Evolutionary conservation across 169 alveolate genomes (phyloP).

Genomic region (Eimeria sp.): DNA sequence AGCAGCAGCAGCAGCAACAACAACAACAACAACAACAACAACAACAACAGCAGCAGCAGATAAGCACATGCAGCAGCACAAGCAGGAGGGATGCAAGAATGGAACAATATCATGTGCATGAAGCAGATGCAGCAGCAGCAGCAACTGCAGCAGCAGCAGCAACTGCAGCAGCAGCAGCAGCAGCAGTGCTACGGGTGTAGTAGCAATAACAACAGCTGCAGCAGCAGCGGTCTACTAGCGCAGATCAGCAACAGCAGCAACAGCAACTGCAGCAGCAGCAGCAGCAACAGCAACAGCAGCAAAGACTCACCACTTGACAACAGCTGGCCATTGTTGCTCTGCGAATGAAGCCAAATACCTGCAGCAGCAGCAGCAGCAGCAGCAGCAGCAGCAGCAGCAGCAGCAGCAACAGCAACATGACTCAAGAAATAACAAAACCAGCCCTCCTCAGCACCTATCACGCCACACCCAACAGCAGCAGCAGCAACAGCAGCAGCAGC

Average conservation of each 20-base stretch:
- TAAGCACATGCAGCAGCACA: neutral
- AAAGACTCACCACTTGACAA: constrained; percentile 73
- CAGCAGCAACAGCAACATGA: too few relatives aligned
- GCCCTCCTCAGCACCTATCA: neutral
- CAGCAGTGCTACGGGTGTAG: neutral
- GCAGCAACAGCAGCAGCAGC: neutral
- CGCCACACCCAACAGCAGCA: neutral
- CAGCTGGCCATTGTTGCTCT: constrained; percentile 76
- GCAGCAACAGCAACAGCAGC: neutral
- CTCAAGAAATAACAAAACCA: too few relatives aligned
- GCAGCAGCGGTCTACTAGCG: neutral
- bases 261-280: neutral
- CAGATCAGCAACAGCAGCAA: constrained; percentile 2
- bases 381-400: too few relatives aligned
- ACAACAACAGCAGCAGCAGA: neutral
- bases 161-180: neutral
- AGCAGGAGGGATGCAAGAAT: neutral
- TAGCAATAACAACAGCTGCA: neutral
- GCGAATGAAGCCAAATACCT: constrained; percentile 1
- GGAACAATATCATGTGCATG: neutral
- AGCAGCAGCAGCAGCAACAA: too few relatives aligned
- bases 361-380: too few relatives aligned
- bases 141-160: neutral
- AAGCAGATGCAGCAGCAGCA: neutral
- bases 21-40: too few relatives aligned